phyloP scores from a whole-genome alignment of 441 rosid genomes.

The Hura crepitans region DNA sequence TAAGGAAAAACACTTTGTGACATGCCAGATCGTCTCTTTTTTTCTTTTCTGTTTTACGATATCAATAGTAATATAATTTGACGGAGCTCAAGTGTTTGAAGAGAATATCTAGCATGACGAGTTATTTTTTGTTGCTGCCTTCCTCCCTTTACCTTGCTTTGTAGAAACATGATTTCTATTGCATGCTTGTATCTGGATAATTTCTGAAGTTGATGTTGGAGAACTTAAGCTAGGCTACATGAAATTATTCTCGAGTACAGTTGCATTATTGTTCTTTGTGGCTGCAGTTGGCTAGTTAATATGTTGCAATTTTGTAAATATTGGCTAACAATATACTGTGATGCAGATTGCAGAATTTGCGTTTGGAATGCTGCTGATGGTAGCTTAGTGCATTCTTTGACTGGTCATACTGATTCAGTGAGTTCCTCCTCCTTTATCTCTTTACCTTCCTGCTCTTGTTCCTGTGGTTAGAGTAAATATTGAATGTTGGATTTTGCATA shows the following conservation, averaged over 20 bases:
- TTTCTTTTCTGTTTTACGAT: neutral
- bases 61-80: neutral
- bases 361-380: slow-evolving; percentile 99
- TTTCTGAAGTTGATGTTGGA: neutral
- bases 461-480: neutral
- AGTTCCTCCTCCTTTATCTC: slow-evolving; percentile 32
- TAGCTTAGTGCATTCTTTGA: slow-evolving; percentile 90
- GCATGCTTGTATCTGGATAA: neutral
- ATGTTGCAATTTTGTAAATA: neutral
- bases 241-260: neutral
- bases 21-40: neutral
- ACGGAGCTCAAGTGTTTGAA: neutral
- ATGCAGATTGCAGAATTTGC: slow-evolving; percentile 97
- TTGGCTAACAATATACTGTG: slow-evolving; percentile 20
- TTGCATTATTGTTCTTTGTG: neutral
- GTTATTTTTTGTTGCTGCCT: neutral
- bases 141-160: neutral
- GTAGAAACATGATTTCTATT: neutral
- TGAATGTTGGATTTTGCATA: neutral
- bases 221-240: neutral
- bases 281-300: slow-evolving; percentile 1
- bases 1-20: neutral
- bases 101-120: neutral
- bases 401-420: slow-evolving; percentile 95
- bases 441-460: neutral